A percentile compares a stretch with the other conserved stretches of the same genome.
Conservation (phyloP, 352 stramenopile species). For the Peronospora belbahrii region DNA sequence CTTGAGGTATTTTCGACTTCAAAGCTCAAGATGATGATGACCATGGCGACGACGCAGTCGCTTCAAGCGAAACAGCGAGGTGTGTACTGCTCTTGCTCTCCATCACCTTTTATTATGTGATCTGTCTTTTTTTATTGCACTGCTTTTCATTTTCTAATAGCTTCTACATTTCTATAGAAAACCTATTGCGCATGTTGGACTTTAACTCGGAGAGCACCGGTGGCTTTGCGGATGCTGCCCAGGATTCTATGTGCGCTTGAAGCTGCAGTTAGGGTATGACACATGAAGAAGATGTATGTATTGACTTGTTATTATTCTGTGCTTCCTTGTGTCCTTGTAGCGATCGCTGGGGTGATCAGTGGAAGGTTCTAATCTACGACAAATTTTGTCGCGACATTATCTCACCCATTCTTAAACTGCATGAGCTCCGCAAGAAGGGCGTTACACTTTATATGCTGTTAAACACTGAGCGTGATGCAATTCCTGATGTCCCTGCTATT, state of each 20-base stretch:
- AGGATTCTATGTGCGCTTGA: conserved; percentile 29
- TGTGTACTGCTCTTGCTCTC: conserved; percentile 7
- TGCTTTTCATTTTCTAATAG: background rate
- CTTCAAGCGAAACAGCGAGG: conserved; percentile 82
- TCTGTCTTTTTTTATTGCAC: background rate
- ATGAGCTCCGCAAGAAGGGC: conserved; percentile 91
- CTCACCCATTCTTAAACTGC: conserved; percentile 95
- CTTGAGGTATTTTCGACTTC: background rate
- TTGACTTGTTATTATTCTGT: background rate
- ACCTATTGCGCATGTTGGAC: conserved; percentile 77
- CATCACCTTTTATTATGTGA: background rate
- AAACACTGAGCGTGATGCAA: conserved; percentile 89
- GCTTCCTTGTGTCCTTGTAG: conserved; percentile 21
- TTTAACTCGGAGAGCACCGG: conserved; percentile 66
- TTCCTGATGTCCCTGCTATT: conserved; percentile 94
- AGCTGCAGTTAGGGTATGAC: background rate
- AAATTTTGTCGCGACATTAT: conserved; percentile 94
- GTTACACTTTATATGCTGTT: conserved; percentile 97
- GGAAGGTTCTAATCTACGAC: conserved; percentile 98
- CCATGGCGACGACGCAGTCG: conserved; percentile 30
- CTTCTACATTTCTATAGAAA: conserved; percentile 30
- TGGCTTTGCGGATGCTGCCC: conserved; percentile 23
- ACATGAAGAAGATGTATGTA: background rate
- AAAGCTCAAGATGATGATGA: conserved; percentile 43
- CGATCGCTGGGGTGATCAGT: conserved; percentile 77